Base-by-base conservation (phyloP, 2,329 filamentous ascomycete genomes). In the Nothophoma quercina region DNA sequence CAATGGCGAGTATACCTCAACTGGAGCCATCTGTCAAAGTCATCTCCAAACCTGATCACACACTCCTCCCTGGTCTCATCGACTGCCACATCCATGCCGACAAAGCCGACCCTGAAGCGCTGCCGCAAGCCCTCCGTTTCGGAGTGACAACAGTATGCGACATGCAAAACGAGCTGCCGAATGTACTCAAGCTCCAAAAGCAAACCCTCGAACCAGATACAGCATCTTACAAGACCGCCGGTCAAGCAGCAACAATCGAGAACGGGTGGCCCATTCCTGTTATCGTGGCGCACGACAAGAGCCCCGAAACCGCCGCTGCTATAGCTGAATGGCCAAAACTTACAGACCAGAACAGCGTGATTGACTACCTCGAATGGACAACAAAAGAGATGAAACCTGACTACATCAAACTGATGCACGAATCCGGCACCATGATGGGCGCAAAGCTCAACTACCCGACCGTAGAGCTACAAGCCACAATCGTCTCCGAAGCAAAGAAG, bases 331-430 rank as follows among this genome's bases (percentile, higher is more conserved):
- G 79, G 80, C 80, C 80, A 5, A 77, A 78, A 32, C 53, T 81
- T n/a, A 70, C 69, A 5, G 74, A 71, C 4, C 59, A 68, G 7
- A 68, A 75, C 28, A 78, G 75, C 19, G 80, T 79, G 1, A 56
- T 73, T 1, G 61, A 72, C 13, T 82, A 77, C 51, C 65, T 82
- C 2, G 66, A 73, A 10, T 73, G 75, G 54, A 72, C 73, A 2
- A 55, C 74, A 9, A 65, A 65, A 9, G 77, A 81, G 46, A 69
- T 70, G 56, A 54, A 68, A 29, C 77, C 75, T 1, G 75, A 81
- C 51, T 82, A 81, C 64, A 79, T 81, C 61, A 83, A 82, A 59
- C 64, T 82, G 39, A 80, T 83, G 73, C 78, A 82, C 56, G 80
- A 83, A 56, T 74, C 70, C 43, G 80, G 80, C 3, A 70, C 62